A percentile compares a stretch with the other conserved stretches of the same genome.
Conservation (phyloP, 2,329 filamentous ascomycete species). For the Aspergillus puulaauensis region DNA sequence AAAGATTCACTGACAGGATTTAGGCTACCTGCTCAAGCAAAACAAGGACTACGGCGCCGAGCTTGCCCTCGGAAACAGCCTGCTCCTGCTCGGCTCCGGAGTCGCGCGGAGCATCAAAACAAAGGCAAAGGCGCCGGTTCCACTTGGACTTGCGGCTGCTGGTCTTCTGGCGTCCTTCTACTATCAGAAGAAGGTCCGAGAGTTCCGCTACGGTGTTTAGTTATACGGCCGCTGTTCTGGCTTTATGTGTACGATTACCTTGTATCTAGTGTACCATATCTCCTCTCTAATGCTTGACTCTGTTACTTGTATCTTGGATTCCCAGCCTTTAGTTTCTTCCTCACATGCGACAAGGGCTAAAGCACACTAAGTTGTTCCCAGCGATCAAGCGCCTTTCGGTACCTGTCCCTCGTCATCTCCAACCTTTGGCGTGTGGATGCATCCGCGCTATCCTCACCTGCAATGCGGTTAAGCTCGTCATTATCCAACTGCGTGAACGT, state of each 20-base stretch:
- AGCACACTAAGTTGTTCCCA: conserved; percentile 2
- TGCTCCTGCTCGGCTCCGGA: conserved; percentile 16
- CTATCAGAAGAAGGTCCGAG: conserved; percentile 14
- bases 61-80: conserved; percentile 20
- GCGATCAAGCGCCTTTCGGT: conserved; percentile 8
- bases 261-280: background rate
- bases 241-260: background rate
- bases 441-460: conserved; percentile 16
- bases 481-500: conserved; percentile 9
- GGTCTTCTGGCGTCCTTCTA: conserved; percentile 10
- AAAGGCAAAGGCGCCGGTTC: conserved; percentile 12
- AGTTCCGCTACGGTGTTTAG: conserved; percentile 12
- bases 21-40: conserved; percentile 20
- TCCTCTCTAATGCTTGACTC: background rate
- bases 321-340: no score
- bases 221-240: background rate
- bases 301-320: background rate
- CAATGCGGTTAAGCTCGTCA: conserved; percentile 12
- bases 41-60: conserved; percentile 23
- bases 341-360: background rate
- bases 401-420: conserved; percentile 8
- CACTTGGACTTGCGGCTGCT: conserved; percentile 14
- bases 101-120: conserved; percentile 16
- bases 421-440: conserved; percentile 7
- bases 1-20: background rate